These are phyloP conservation scores for Dalechampia spathulata DNA, from an alignment of 441 rosid genomes.

Conservation along the genomic window DNA sequence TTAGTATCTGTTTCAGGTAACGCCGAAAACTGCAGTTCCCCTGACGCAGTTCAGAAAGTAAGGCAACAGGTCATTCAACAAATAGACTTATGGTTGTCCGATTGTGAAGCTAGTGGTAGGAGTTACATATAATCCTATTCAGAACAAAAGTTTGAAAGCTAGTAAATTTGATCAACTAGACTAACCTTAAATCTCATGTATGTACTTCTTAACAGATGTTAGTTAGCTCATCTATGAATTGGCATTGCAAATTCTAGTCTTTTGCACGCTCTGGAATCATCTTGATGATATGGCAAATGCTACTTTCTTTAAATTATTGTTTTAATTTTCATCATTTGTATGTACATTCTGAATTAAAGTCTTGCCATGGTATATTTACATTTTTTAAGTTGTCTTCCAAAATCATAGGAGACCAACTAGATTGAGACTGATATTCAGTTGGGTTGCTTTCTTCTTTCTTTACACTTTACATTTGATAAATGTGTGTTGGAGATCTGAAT, in stretches of 20 bases:
- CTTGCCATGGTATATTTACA: background rate
- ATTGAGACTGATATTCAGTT: too few relatives aligned
- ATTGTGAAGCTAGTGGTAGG: constrained; percentile 45
- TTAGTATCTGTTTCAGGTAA: constrained; percentile 41
- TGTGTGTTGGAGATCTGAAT: too few relatives aligned
- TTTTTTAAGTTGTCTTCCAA: background rate
- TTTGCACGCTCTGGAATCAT: background rate
- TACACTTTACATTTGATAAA: too few relatives aligned
- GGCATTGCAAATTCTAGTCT: constrained; percentile 7
- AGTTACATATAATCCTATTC: constrained; percentile 31
- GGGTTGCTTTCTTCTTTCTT: too few relatives aligned
- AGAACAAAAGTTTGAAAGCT: background rate
- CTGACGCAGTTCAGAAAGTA: constrained; percentile 77
- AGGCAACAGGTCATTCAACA: constrained; percentile 66
- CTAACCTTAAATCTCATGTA: constrained; percentile 11
- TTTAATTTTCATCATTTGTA: too few relatives aligned
- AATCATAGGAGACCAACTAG: background rate
- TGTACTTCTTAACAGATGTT: constrained; percentile 17
- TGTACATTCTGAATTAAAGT: background rate
- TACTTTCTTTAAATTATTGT: background rate
- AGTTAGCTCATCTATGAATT: constrained; percentile 12
- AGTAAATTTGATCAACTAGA: background rate
- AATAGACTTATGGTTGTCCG: constrained; percentile 87
- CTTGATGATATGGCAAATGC: background rate
- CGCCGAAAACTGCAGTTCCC: constrained; percentile 68